Percentiles rank a stretch among this genome's conserved stretches.
phyloP scores from a whole-genome alignment of 768 basidiomycete genomes.

The Infundibulicybe gibba region DNA sequence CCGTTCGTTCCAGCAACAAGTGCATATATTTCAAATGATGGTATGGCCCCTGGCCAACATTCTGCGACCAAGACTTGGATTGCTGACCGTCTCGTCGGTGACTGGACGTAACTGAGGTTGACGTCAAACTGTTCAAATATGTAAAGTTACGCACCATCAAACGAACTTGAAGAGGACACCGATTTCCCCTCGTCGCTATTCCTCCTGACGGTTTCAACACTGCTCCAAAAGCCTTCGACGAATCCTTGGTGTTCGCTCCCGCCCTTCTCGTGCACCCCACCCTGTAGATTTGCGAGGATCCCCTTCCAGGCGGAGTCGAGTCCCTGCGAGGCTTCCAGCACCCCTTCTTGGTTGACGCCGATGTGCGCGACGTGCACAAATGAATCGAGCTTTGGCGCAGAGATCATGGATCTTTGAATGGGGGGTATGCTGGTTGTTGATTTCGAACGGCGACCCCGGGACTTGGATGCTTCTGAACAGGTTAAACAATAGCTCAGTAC shows the following conservation, averaged over 20 bases:
- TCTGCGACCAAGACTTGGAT: no score
- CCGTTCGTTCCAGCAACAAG: no score
- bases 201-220: conserved; percentile 15
- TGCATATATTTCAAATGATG: no score
- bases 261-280: conserved; percentile 19
- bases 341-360: conserved; percentile 47
- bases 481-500: conserved; percentile 4
- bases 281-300: conserved; percentile 32
- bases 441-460: conserved; percentile 31
- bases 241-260: conserved; percentile 24
- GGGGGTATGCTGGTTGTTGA: conserved; percentile 27
- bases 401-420: conserved; percentile 45
- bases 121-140: no score
- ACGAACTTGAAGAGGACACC: no score
- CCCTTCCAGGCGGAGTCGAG: conserved; percentile 52
- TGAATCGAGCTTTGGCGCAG: conserved; percentile 53
- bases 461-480: conserved; percentile 16
- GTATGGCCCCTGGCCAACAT: no score
- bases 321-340: conserved; percentile 49
- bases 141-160: no score
- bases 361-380: conserved; percentile 69
- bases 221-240: conserved; percentile 28
- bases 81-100: no score
- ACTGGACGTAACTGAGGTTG: no score
- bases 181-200: not conserved